A percentile compares a stretch with the other conserved stretches of the same genome.
These are phyloP conservation scores for Acidomyces sp. DNA, from an alignment of 495 filamentous ascomycete species.

Conservation along the genomic window DNA sequence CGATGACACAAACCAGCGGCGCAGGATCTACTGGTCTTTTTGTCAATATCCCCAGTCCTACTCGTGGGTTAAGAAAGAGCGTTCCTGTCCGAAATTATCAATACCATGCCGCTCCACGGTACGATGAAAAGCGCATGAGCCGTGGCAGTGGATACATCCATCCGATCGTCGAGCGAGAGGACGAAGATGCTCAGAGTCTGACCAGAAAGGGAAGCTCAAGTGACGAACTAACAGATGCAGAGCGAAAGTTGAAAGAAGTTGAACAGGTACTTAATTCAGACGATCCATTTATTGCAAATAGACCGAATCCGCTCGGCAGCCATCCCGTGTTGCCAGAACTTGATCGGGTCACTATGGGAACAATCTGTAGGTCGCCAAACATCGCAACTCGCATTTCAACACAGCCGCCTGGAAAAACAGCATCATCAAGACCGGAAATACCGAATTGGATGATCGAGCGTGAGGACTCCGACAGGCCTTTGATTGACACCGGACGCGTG, in stretches of 20 bases:
- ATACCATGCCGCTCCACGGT: conserved; percentile 33
- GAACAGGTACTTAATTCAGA: conserved; percentile 23
- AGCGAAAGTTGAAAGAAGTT: conserved; percentile 20
- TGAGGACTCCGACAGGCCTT: neutral
- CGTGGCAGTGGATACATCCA: conserved; percentile 42
- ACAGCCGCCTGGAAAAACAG: neutral
- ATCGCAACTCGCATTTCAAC: neutral
- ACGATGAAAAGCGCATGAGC: conserved; percentile 35
- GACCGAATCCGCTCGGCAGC: conserved; percentile 24
- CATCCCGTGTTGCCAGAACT: conserved; percentile 19
- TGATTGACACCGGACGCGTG: conserved; percentile 19
- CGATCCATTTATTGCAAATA: conserved; percentile 21
- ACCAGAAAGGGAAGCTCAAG: conserved; percentile 1
- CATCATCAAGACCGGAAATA: neutral
- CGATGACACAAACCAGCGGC: conserved; percentile 34
- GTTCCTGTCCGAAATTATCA: conserved; percentile 29
- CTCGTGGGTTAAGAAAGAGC: conserved; percentile 36
- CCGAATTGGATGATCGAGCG: conserved; percentile 44
- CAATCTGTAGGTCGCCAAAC: conserved; percentile 6
- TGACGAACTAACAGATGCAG: conserved; percentile 11
- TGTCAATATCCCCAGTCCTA: conserved; percentile 42
- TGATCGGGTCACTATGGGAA: neutral
- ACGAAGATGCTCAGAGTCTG: conserved; percentile 44
- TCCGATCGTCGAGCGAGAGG: conserved; percentile 59
- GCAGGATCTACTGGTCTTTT: conserved; percentile 37